Evolutionary conservation across 345 rosid genomes (phyloP).

Genomic region (Eucalyptus victrix): DNA sequence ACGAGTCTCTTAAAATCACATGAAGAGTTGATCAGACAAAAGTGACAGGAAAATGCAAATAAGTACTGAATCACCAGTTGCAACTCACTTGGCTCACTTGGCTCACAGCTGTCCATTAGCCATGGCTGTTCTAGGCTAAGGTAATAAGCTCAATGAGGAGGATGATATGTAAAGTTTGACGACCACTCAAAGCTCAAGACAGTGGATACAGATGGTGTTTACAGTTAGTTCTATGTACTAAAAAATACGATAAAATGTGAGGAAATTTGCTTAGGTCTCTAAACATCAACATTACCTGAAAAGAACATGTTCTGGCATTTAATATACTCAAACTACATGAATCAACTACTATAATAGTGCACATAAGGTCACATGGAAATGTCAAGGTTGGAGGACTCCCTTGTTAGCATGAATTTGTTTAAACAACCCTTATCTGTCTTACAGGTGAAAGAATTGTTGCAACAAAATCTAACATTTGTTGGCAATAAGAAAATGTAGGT

Average conservation of each 20-base stretch:
- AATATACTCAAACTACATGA: not conserved
- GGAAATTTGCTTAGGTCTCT: not conserved
- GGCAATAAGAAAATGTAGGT: not conserved
- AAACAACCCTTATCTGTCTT: not conserved
- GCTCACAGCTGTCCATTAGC: not conserved
- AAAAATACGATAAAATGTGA: not conserved
- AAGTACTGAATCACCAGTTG: not conserved
- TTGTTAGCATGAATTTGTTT: not conserved
- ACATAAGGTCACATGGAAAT: not conserved
- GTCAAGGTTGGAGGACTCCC: not conserved
- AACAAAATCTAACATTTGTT: not conserved
- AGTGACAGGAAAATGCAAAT: not conserved
- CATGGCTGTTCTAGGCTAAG: not conserved
- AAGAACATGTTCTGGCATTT: not conserved
- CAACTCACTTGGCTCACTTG: not conserved
- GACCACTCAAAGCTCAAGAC: not conserved
- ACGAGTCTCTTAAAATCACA: not conserved
- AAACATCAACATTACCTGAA: not conserved
- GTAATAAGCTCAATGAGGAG: not conserved
- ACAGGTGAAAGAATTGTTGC: not conserved
- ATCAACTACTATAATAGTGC: not conserved
- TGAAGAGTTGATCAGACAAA: not conserved
- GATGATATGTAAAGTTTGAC: not conserved
- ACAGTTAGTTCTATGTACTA: not conserved
- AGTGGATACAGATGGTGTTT: not conserved